Evolutionary conservation across 768 basidiomycete genomes (phyloP).

Genomic region (Lactarius akahatsu): DNA sequence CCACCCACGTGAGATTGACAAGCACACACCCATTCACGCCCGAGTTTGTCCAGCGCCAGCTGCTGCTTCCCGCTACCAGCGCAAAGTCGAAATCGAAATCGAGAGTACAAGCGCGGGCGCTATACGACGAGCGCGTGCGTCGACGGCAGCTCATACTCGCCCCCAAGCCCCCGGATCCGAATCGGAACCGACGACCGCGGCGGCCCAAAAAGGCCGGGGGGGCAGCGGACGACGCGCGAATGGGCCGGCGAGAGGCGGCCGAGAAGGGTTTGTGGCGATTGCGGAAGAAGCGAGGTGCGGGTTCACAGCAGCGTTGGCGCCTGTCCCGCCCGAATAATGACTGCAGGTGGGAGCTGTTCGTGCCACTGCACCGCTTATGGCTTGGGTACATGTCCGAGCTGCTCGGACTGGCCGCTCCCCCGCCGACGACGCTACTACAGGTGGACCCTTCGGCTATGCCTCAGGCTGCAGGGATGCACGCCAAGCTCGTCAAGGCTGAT

Average conservation of each 20-base stretch:
- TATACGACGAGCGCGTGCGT: conserved; percentile 22
- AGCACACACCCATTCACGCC: conserved; percentile 57
- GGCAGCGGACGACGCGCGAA: conserved; percentile 45
- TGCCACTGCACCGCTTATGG: conserved; percentile 82
- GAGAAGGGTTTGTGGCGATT: conserved; percentile 66
- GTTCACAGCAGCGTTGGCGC: too few relatives aligned
- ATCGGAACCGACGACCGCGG: conserved; percentile 34
- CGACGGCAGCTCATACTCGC: conserved; percentile 18
- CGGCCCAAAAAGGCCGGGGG: conserved; percentile 45
- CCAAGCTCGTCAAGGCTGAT: conserved; percentile 88
- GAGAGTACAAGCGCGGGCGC: background rate
- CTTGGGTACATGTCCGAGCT: conserved; percentile 88
- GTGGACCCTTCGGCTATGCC: conserved; percentile 42
- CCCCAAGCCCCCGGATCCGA: background rate
- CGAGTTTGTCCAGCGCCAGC: conserved; percentile 54
- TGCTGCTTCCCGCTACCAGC: conserved; percentile 36
- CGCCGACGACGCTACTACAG: conserved; percentile 28
- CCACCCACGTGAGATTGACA: conserved; percentile 40
- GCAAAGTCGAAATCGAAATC: conserved; percentile 1
- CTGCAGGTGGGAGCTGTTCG: conserved; percentile 63
- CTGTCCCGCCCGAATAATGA: background rate
- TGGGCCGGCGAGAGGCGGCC: conserved; percentile 53
- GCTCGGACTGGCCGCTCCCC: conserved; percentile 48
- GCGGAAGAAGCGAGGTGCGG: conserved; percentile 57
- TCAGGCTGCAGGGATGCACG: conserved; percentile 61